Evolutionary conservation across 2,329 filamentous ascomycete genomes (phyloP).

Genomic region (Botrytis pseudocinerea): DNA sequence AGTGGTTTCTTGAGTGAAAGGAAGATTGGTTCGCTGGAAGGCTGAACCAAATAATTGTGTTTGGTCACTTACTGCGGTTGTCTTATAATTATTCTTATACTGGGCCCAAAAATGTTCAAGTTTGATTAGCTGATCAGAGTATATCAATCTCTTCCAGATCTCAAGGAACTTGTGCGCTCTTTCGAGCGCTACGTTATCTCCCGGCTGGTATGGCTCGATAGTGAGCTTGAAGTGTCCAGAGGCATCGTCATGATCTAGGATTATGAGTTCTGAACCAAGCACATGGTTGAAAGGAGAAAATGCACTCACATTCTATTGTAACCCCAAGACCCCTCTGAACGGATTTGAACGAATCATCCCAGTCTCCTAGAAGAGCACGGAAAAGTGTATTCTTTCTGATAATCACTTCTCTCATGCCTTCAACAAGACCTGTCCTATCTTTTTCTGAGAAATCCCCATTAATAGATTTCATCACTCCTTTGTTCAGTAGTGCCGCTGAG

Average conservation of each 20-base stretch:
- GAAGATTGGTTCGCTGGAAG: background rate
- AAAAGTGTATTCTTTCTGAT: slow-evolving; percentile 2
- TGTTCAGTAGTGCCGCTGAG: background rate
- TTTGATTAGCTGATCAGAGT: slow-evolving; percentile 14
- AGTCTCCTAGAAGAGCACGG: slow-evolving; percentile 10
- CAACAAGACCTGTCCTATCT: background rate
- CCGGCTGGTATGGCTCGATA: slow-evolving; percentile 7
- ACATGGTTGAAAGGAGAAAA: background rate
- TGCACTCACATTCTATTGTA: background rate
- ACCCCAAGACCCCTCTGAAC: slow-evolving; percentile 13
- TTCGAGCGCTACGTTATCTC: slow-evolving; percentile 6
- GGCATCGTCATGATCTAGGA: background rate
- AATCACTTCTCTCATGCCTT: slow-evolving; percentile 6
- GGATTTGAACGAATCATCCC: background rate
- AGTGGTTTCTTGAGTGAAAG: background rate
- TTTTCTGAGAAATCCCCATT: background rate
- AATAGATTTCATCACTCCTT: background rate
- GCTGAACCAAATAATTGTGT: background rate
- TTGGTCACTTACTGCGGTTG: background rate
- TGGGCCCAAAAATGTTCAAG: slow-evolving; percentile 12
- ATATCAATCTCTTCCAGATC: slow-evolving; percentile 15
- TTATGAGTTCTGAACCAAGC: background rate
- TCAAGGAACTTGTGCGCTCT: slow-evolving; percentile 3
- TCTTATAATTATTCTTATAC: slow-evolving; percentile 5
- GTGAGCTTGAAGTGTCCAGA: slow-evolving; percentile 8